phyloP scores from a whole-genome alignment of 2,329 filamentous ascomycete species.

The Bipolaris cookei region DNA sequence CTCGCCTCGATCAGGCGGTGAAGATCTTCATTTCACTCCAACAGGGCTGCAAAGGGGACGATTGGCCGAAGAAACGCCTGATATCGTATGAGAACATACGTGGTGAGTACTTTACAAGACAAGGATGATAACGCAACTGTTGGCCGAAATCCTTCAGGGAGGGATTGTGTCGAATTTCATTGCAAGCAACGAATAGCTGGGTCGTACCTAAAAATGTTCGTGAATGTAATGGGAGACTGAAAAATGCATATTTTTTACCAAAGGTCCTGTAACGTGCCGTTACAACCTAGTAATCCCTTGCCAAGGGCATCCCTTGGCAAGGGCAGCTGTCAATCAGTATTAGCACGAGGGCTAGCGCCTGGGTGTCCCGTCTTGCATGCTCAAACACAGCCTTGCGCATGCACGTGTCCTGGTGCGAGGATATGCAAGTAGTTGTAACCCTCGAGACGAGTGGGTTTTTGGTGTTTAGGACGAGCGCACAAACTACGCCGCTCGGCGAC shows the following conservation, averaged over 20 bases:
- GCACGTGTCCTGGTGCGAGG: neutral
- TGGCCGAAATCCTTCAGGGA: neutral
- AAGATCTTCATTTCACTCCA: slow-evolving; percentile 2
- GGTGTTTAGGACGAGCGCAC: neutral
- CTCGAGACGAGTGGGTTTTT: neutral
- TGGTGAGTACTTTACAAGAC: neutral
- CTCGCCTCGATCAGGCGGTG: neutral
- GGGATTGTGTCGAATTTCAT: neutral
- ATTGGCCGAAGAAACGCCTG: slow-evolving; percentile 1
- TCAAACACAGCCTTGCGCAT: neutral
- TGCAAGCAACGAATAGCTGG: neutral
- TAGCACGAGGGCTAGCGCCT: neutral
- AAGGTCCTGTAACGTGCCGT: neutral
- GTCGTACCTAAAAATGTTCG: no score
- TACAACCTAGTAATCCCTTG: neutral
- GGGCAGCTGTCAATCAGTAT: neutral
- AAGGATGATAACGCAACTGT: neutral
- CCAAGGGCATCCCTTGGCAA: neutral
- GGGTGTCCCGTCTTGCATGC: neutral
- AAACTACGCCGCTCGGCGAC: neutral
- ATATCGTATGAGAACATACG: neutral
- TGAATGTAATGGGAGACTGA: neutral
- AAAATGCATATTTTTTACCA: neutral
- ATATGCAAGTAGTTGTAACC: neutral
- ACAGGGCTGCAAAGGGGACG: neutral